Evolutionary conservation across 176 grass and related monocot genomes (phyloP), one percentile per base, ranked within the genome.

Genomic region (Oryza meridionalis): DNA sequence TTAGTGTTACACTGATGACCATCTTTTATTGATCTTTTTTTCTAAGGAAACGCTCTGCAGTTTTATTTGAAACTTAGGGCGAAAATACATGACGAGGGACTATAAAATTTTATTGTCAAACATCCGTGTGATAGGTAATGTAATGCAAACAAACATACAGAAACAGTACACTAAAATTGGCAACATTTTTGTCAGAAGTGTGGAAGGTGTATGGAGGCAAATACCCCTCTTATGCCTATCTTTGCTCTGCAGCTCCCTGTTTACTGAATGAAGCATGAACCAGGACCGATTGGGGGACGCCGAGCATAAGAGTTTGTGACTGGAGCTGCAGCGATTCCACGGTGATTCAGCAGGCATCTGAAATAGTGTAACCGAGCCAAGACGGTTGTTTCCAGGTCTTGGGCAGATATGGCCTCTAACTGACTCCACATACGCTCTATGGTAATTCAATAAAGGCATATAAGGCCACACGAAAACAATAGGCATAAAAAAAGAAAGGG

Each of bases 401-500:
- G 76, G 31, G 78, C 81, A 3, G 91, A 53, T 77, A 94, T 96
- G 66, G 89, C 87, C 61, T 94, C 93, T 75, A 85, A 76, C 24
- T 87, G 91, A 84, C 91, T 96, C 93, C 96, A 99, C 83, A 99
- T 83, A 68, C 89, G 91, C 77, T 99, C 91, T 96, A 77, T 45
- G 83, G 75, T 9, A 75, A 29, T 77, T 46, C 33, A 72, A 80
- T 5, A 51, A 17, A 0, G 32, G 63, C 45, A 78, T 42, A 44
- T 65, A 40, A 89, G 72, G 62, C 55, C 25, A 32, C 1, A 8
- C 0, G 5, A 12, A 27, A 79, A 79, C 32, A 82, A 62, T 0
- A 0, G 7, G 44, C 1, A 64, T 5, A 68, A 58, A 65, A 73
- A 27, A 5, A 27, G 2, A n/a, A 58, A 62, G 58, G n/a, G 9